Evolutionary conservation across 2,329 filamentous ascomycete genomes (phyloP), one percentile per base, ranked within the genome.

Genomic region (Alternaria ethzedia): DNA sequence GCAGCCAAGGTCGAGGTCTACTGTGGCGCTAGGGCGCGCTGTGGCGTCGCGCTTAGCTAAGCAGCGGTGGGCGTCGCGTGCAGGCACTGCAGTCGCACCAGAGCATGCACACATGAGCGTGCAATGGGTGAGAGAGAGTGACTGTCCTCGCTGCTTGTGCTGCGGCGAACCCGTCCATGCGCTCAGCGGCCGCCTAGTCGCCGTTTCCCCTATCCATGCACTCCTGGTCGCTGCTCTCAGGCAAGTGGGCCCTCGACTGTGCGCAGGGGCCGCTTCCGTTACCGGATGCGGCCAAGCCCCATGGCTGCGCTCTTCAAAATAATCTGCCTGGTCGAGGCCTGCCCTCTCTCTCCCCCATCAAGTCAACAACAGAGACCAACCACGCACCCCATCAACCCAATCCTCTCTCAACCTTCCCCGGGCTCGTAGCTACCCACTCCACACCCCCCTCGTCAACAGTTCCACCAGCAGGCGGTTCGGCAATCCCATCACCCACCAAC

Each of bases 361-460:
- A 78, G 75, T 70, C 75, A 77, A 78, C 66, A 59, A 70, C 70
- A 75, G 67, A 73, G 68, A 72, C 68, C 69, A 62, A 66, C 70
- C 61, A 68, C 62, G 57, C 66, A 63, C 67, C 65, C 71, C 74
- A 76, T 73, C 76, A 74, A 73, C 69, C 65, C 67, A 70, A 66
- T 63, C 67, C 73, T 70, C 69, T 69, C 70, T 64, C 70, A 70
- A 72, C 74, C 71, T 71, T 73, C 74, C 64, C 69, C 79, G 79
- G 79, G 79, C 79, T 78, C 79, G 74, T 84, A 85, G 83, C 83
- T 84, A 80, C 83, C 83, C 83, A 83, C 73, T 63, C 79, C 80
- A 63, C 82, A 83, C 83, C 82, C 80, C 83, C 80, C 83, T 84
- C 82, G 80, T 80, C 82, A 84, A 85, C 73, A 77, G 75, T 80